Conservation (phyloP, 2,329 filamentous ascomycete species). For the Thelonectria blattea region DNA sequence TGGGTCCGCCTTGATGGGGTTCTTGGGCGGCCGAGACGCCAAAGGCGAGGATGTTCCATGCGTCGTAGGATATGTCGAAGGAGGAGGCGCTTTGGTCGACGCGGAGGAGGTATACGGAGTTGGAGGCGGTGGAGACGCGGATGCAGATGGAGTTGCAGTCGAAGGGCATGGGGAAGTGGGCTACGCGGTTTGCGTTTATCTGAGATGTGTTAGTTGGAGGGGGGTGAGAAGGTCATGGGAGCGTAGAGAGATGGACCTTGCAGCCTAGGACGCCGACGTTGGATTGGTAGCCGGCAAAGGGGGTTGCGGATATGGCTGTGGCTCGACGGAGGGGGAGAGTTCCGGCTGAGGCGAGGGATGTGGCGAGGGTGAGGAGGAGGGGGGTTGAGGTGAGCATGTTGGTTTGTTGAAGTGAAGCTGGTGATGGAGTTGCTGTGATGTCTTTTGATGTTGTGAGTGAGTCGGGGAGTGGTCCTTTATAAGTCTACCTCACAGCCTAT, state of each 20-base stretch:
- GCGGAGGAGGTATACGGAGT: constrained; percentile 60
- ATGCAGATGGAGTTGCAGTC: constrained; percentile 62
- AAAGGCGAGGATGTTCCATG: background rate
- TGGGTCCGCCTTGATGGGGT: background rate
- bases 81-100: constrained; percentile 60
- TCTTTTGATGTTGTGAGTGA: background rate
- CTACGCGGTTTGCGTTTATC: constrained; percentile 62
- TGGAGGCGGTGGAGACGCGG: constrained; percentile 52
- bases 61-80: constrained; percentile 48
- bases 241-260: too few relatives aligned
- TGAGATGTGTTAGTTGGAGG: too few relatives aligned
- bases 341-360: background rate
- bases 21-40: background rate
- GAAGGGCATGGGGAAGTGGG: constrained; percentile 60
- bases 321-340: background rate
- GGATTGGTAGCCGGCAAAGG: background rate
- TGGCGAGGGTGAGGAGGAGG: background rate
- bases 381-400: background rate
- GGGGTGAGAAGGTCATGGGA: too few relatives aligned
- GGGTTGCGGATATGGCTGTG: background rate
- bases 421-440: background rate
- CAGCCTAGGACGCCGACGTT: constrained; percentile 58
- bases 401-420: background rate
- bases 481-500: too few relatives aligned
- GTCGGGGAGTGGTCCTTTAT: too few relatives aligned